Percentiles rank a stretch among this genome's conserved stretches.
Evolutionary conservation across 306 rosid species (phyloP).

Genomic region (Heteromeles arbutifolia): DNA sequence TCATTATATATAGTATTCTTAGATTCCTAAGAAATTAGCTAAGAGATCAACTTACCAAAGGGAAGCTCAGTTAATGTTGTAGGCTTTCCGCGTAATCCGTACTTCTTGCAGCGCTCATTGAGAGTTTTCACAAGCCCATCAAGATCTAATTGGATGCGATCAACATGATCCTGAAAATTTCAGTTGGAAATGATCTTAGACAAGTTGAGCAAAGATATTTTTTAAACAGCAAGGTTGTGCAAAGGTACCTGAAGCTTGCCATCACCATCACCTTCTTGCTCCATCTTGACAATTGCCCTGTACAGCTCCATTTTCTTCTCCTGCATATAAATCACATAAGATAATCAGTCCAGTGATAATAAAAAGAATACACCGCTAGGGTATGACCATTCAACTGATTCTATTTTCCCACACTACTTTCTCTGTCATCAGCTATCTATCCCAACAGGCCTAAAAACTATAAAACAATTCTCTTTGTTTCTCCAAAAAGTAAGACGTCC

Average conservation of each 20-base stretch:
- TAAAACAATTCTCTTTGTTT: neutral
- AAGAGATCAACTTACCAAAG: constrained; percentile 50
- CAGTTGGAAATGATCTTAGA: too few relatives aligned
- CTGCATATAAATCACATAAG: constrained; percentile 26
- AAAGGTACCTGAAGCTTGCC: neutral
- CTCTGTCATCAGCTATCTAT: neutral
- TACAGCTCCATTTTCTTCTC: constrained; percentile 93
- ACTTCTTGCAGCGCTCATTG: constrained; percentile 88
- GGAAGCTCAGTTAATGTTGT: constrained; percentile 84
- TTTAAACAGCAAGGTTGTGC: too few relatives aligned
- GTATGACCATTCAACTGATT: neutral
- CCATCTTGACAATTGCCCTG: constrained; percentile 79
- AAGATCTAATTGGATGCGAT: too few relatives aligned
- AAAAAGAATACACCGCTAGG: neutral
- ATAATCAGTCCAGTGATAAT: neutral
- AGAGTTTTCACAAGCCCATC: constrained; percentile 34
- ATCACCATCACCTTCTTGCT: constrained; percentile 32
- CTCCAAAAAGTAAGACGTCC: neutral
- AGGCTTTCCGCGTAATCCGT: constrained; percentile 84
- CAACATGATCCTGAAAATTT: too few relatives aligned
- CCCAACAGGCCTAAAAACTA: neutral
- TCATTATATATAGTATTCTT: neutral
- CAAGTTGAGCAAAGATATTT: too few relatives aligned
- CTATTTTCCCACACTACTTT: neutral
- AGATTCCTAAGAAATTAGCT: neutral